These are phyloP conservation scores for Aspergillus caelatus DNA, from an alignment of 2,329 filamentous ascomycete genomes.

Conservation along the genomic window DNA sequence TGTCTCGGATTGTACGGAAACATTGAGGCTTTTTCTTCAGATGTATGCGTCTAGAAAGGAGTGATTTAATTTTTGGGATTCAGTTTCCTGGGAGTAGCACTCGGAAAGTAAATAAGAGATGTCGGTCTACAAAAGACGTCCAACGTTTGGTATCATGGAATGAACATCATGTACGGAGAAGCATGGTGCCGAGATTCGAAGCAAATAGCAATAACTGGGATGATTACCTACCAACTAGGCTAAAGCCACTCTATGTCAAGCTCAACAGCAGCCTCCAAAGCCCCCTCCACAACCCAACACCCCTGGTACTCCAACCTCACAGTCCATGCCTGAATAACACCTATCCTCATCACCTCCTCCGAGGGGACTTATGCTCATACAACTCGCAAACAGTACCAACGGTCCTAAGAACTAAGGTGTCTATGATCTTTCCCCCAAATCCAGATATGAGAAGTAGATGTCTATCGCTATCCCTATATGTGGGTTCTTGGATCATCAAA, in stretches of 20 bases:
- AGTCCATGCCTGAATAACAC: constrained; percentile 79
- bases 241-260: too few species aligned
- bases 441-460: constrained; percentile 65
- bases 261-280: constrained; percentile 72
- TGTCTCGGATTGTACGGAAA: background rate
- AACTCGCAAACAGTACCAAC: background rate
- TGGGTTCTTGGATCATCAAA: rapidly evolving
- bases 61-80: rapidly evolving
- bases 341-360: background rate
- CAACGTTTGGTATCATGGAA: background rate
- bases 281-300: constrained; percentile 70
- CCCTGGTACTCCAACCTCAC: constrained; percentile 68
- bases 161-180: background rate
- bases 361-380: background rate
- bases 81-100: background rate
- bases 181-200: too few species aligned
- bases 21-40: background rate
- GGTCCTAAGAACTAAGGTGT: constrained; percentile 63
- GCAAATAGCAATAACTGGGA: too few species aligned
- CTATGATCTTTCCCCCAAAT: constrained; percentile 67
- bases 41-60: background rate
- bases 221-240: too few species aligned
- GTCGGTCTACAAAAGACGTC: background rate
- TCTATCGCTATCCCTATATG: constrained; percentile 36
- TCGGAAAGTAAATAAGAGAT: background rate